Conservation (phyloP, 1,139 yeast genomes). For the Sugiyamaella pinicola region DNA sequence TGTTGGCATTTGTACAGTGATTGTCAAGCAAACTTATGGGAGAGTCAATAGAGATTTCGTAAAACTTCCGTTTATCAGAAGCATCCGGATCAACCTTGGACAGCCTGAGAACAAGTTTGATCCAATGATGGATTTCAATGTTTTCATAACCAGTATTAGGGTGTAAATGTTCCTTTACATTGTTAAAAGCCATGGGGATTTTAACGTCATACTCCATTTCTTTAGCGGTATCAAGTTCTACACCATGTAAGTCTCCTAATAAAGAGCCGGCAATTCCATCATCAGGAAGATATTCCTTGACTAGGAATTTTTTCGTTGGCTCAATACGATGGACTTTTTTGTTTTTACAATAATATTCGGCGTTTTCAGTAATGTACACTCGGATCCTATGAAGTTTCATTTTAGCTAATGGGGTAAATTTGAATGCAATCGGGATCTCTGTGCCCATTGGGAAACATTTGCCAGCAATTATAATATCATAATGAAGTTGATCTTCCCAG, state of each 20-base stretch:
- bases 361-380: constrained; percentile 80
- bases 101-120: constrained; percentile 78
- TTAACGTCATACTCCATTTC: constrained; percentile 84
- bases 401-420: constrained; percentile 83
- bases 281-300: constrained; percentile 76
- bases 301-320: constrained; percentile 76
- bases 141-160: constrained; percentile 80
- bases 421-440: constrained; percentile 78
- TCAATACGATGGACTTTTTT: constrained; percentile 90
- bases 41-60: constrained; percentile 88
- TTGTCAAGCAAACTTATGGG: constrained; percentile 76
- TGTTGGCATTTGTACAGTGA: constrained; percentile 43
- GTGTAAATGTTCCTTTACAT: constrained; percentile 53
- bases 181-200: constrained; percentile 64
- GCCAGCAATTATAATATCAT: constrained; percentile 86
- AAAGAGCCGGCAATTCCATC: constrained; percentile 48
- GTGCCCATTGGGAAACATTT: constrained; percentile 85
- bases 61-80: constrained; percentile 71
- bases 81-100: constrained; percentile 60
- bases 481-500: constrained; percentile 91
- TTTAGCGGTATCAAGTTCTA: constrained; percentile 48
- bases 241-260: constrained; percentile 42
- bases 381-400: constrained; percentile 84
- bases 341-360: constrained; percentile 84
- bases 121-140: constrained; percentile 91